These are phyloP conservation scores for Bryum argenteum DNA, from an alignment of 225 moss, liverwort and hornwort genomes.

Conservation along the genomic window DNA sequence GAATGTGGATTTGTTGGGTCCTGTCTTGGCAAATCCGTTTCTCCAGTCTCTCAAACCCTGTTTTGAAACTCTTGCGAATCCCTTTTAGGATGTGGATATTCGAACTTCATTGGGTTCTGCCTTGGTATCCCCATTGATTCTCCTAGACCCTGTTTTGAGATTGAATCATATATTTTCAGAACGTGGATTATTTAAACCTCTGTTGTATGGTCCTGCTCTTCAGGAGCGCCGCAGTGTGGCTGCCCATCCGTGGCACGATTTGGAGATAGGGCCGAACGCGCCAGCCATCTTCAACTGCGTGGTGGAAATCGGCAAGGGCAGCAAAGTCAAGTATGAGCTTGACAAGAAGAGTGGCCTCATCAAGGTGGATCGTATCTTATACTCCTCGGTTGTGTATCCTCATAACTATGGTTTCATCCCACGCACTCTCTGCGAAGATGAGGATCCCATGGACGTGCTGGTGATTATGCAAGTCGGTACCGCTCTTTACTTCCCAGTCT, in stretches of 20 bases:
- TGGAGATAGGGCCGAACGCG: constrained; percentile 39
- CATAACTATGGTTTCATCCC: constrained; percentile 92
- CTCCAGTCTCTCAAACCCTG: too few relatives aligned
- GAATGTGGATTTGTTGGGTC: too few relatives aligned
- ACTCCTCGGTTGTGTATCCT: constrained; percentile 85
- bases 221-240: constrained; percentile 33
- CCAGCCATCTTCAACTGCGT: constrained; percentile 38
- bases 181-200: too few relatives aligned
- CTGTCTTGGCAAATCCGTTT: too few relatives aligned
- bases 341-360: constrained; percentile 40
- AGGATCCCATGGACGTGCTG: constrained; percentile 78
- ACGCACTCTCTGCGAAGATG: constrained; percentile 80
- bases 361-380: constrained; percentile 73
- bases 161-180: too few relatives aligned
- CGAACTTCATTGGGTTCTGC: too few relatives aligned
- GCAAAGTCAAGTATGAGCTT: constrained; percentile 36
- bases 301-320: constrained; percentile 38
- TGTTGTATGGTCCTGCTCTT: not conserved
- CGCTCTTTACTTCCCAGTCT: not conserved
- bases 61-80: too few relatives aligned
- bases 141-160: not conserved
- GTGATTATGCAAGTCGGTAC: constrained; percentile 64
- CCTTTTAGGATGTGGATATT: too few relatives aligned
- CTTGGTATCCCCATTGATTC: too few relatives aligned
- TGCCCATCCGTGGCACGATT: constrained; percentile 40